phyloP scores from a whole-genome alignment of 768 basidiomycete genomes.

The Podaxis carcinomalis region DNA sequence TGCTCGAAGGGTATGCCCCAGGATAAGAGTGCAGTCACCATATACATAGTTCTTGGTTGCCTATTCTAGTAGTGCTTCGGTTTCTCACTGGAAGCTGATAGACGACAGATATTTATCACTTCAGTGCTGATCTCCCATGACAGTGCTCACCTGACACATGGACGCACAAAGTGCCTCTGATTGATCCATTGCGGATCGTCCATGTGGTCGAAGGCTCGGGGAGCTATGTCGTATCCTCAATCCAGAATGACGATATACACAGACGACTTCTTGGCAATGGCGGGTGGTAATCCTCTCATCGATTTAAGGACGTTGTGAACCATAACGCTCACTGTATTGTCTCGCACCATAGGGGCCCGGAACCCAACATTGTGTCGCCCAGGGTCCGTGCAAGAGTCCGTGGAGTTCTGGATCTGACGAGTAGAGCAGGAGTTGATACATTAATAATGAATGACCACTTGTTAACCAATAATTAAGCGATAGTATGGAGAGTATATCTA shows the following conservation, averaged over 20 bases:
- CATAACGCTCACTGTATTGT: not conserved
- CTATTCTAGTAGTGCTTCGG: not conserved
- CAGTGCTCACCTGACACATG: not conserved
- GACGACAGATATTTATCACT: not conserved
- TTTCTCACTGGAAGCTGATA: not conserved
- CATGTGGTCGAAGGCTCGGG: not conserved
- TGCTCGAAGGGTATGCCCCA: not conserved
- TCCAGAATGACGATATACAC: too few relatives aligned
- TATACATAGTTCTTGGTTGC: not conserved
- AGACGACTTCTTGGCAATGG: not conserved
- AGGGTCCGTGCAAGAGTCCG: not conserved
- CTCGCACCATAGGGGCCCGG: not conserved
- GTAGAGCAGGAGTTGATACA: not conserved
- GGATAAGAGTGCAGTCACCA: not conserved
- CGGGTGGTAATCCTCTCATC: not conserved
- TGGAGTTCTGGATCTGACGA: not conserved
- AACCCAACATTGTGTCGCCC: not conserved
- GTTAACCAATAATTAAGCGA: constrained; percentile 6
- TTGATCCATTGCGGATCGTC: not conserved
- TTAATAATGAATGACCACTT: not conserved
- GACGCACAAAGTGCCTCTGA: not conserved
- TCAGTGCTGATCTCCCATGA: not conserved
- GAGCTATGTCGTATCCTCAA: not conserved
- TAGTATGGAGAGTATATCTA: not conserved
- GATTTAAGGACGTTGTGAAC: not conserved